Evolutionary conservation across 208 protist genomes (phyloP).

Genomic region (Trypanosomatidae sp.): DNA sequence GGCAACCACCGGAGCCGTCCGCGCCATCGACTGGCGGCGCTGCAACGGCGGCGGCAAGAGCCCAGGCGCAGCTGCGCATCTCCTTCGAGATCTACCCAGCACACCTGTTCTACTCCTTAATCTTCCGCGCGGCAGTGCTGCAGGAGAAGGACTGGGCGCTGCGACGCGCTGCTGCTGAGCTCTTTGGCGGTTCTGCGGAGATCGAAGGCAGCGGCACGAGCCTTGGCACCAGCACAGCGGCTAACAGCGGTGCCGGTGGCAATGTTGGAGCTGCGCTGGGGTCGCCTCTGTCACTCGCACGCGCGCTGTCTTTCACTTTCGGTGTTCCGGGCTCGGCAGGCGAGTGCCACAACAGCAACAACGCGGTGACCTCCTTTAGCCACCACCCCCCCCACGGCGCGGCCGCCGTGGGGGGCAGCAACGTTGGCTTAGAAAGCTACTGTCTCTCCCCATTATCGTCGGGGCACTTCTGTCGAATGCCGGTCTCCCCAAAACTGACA

Average conservation of each 20-base stretch:
- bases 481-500: conserved; percentile 9
- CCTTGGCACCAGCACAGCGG: not conserved
- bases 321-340: not conserved
- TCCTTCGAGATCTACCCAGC: conserved; percentile 57
- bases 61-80: conserved; percentile 27
- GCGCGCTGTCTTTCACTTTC: conserved; percentile 14
- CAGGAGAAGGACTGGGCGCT: conserved; percentile 52
- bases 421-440: conserved; percentile 13
- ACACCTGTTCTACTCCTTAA: conserved; percentile 40
- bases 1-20: not conserved
- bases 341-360: conserved; percentile 4
- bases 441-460: conserved; percentile 23
- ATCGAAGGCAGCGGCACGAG: conserved; percentile 7
- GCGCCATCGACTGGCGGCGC: not conserved
- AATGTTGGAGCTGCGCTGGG: not conserved
- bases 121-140: conserved; percentile 31
- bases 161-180: conserved; percentile 29
- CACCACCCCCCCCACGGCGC: not conserved
- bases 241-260: not conserved
- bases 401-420: not conserved
- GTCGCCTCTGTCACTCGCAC: conserved; percentile 15
- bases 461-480: conserved; percentile 19
- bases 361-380: not conserved
- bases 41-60: not conserved
- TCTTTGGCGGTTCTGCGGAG: conserved; percentile 30